Percentiles rank a stretch among this genome's conserved stretches.
Evolutionary conservation across 1,284 basidiomycete genomes (phyloP).

Genomic region (Heterobasidion irregulare): DNA sequence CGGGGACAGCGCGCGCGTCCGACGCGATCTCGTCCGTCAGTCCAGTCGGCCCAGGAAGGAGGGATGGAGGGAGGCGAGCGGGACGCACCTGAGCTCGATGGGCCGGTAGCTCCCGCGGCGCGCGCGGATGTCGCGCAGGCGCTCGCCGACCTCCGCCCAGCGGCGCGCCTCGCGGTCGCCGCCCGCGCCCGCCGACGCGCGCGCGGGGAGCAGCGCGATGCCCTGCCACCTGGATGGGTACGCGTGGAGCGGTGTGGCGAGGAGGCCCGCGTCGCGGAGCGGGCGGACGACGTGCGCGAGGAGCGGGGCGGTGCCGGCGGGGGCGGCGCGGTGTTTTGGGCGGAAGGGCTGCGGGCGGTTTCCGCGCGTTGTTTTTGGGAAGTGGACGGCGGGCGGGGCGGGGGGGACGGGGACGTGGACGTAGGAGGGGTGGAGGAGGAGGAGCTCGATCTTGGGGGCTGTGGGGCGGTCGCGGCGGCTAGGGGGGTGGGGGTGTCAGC

Average conservation of each 20-base stretch:
- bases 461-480: slow-evolving; percentile 17
- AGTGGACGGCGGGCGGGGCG: neutral
- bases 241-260: neutral
- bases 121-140: slow-evolving; percentile 8
- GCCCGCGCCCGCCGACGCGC: neutral
- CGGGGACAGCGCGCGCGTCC: no score
- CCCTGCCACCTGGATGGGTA: slow-evolving; percentile 6
- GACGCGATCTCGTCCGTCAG: no score
- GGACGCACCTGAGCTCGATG: slow-evolving; percentile 9
- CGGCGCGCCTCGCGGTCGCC: neutral
- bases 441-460: slow-evolving; percentile 13
- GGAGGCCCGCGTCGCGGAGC: slow-evolving; percentile 6
- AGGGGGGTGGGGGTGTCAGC: no score
- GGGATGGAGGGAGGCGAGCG: neutral
- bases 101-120: slow-evolving; percentile 7
- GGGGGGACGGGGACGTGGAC: slow-evolving; percentile 10
- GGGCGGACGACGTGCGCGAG: slow-evolving; percentile 9
- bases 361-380: slow-evolving; percentile 1
- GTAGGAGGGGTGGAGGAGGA: slow-evolving; percentile 16
- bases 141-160: slow-evolving; percentile 10
- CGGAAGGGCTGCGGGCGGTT: slow-evolving; percentile 9
- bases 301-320: slow-evolving; percentile 5
- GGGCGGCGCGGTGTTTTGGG: neutral
- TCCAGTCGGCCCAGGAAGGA: neutral
- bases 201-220: slow-evolving; percentile 2